Conservation (phyloP, 176 grass and related monocot species). For the Olyra latifolia region DNA sequence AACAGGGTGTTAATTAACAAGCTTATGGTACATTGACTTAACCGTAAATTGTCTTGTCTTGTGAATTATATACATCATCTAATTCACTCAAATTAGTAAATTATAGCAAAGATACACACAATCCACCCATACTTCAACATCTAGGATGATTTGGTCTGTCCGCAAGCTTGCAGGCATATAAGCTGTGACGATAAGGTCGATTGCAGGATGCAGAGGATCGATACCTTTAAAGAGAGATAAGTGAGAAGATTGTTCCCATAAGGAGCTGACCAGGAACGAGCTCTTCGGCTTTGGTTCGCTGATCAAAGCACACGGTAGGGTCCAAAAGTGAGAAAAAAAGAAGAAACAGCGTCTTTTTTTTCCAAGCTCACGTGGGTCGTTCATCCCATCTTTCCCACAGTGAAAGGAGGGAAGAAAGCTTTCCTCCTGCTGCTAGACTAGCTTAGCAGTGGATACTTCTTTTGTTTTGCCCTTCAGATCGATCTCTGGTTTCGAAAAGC, state of each 20-base stretch:
- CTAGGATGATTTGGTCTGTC: neutral
- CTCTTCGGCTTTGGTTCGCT: neutral
- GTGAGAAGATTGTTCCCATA: slow-evolving; percentile 26
- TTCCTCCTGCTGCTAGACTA: neutral
- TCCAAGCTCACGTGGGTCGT: neutral
- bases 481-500: neutral
- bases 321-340: slow-evolving; percentile 29
- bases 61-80: accelerated
- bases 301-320: slow-evolving; percentile 20
- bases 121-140: no score
- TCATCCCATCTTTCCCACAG: slow-evolving; percentile 13
- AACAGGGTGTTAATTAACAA: no score
- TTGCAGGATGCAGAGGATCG: neutral
- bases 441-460: neutral
- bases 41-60: no score
- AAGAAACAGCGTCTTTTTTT: neutral
- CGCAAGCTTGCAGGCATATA: neutral
- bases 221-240: neutral
- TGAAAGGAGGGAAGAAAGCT: neutral
- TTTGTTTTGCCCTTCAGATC: slow-evolving; percentile 19
- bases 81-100: neutral
- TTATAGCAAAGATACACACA: neutral
- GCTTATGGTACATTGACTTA: no score
- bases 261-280: slow-evolving; percentile 1
- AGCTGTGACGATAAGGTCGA: neutral